phyloP scores from a whole-genome alignment of 305 asterid genomes.

The Striga hermonthica region DNA sequence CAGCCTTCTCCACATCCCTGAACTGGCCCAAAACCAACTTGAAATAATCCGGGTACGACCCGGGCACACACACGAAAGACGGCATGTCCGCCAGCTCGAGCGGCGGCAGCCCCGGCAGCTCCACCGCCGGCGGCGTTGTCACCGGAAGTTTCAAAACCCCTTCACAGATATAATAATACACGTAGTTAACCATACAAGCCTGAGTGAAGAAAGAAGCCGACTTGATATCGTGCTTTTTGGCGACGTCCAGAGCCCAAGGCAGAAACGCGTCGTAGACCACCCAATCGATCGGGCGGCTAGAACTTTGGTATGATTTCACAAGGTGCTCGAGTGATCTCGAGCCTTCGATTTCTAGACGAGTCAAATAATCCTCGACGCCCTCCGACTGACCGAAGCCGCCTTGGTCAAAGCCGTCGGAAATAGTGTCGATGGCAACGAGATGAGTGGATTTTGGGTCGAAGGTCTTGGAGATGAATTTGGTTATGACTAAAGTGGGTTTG shows the following conservation, averaged over 20 bases:
- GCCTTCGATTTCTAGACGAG: slow-evolving; percentile 39
- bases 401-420: slow-evolving; percentile 71
- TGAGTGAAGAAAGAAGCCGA: slow-evolving; percentile 70
- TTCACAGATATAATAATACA: slow-evolving; percentile 49
- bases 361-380: slow-evolving; percentile 40
- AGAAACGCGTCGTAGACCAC: slow-evolving; percentile 62
- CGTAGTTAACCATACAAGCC: slow-evolving; percentile 61
- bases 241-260: slow-evolving; percentile 70
- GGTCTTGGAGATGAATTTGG: slow-evolving; percentile 56
- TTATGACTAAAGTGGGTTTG: slow-evolving; percentile 54
- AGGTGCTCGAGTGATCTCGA: slow-evolving; percentile 44
- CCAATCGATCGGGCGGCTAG: slow-evolving; percentile 42
- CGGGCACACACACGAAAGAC: slow-evolving; percentile 55
- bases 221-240: slow-evolving; percentile 32
- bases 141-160: slow-evolving; percentile 51
- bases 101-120: slow-evolving; percentile 61
- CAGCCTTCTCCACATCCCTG: slow-evolving; percentile 53
- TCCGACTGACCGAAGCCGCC: slow-evolving; percentile 51
- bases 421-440: slow-evolving; percentile 36
- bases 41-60: slow-evolving; percentile 72
- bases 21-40: slow-evolving; percentile 53
- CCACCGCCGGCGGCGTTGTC: slow-evolving; percentile 39
- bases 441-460: slow-evolving; percentile 34
- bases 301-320: slow-evolving; percentile 29
- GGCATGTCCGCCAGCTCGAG: slow-evolving; percentile 60